A percentile compares a stretch with the other conserved stretches of the same genome.
Conservation (phyloP, 2,329 filamentous ascomycete genomes). For the Stagonosporopsis tanaceti region DNA sequence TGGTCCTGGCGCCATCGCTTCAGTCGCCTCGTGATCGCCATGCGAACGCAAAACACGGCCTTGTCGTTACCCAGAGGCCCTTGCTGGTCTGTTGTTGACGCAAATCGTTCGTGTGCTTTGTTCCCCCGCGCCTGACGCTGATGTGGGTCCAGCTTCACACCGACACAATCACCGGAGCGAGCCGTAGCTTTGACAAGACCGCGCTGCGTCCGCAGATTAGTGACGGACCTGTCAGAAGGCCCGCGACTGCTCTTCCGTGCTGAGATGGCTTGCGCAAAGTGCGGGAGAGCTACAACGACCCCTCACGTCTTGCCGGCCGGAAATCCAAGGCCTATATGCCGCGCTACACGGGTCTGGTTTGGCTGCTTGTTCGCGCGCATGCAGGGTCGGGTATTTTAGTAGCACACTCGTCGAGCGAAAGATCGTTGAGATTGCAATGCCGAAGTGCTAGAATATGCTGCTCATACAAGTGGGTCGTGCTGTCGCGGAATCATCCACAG, state of each 20-base stretch:
- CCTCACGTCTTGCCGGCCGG: constrained; percentile 37
- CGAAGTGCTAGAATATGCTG: constrained; percentile 10
- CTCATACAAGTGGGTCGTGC: constrained; percentile 17
- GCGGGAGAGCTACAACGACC: constrained; percentile 37
- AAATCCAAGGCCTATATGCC: constrained; percentile 35
- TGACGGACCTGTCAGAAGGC: constrained; percentile 27
- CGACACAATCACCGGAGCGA: constrained; percentile 40
- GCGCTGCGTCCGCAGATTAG: constrained; percentile 27
- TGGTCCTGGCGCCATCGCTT: constrained; percentile 23
- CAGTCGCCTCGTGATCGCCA: constrained; percentile 12
- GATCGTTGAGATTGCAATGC: background rate
- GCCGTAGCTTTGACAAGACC: constrained; percentile 31
- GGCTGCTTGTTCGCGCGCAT: constrained; percentile 39
- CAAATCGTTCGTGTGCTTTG: constrained; percentile 38
- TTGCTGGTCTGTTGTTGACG: constrained; percentile 21
- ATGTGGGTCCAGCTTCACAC: constrained; percentile 40
- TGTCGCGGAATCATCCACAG: constrained; percentile 19
- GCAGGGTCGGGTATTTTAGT: constrained; percentile 34
- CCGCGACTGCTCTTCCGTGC: constrained; percentile 31
- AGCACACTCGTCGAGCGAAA: background rate
- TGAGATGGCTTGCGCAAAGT: constrained; percentile 37
- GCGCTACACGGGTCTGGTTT: constrained; percentile 41
- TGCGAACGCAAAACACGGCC: constrained; percentile 11
- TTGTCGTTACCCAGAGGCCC: constrained; percentile 17
- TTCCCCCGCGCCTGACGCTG: constrained; percentile 24